Base-by-base conservation (phyloP, 257 asterid genomes). In the Pogostemon cablin region DNA sequence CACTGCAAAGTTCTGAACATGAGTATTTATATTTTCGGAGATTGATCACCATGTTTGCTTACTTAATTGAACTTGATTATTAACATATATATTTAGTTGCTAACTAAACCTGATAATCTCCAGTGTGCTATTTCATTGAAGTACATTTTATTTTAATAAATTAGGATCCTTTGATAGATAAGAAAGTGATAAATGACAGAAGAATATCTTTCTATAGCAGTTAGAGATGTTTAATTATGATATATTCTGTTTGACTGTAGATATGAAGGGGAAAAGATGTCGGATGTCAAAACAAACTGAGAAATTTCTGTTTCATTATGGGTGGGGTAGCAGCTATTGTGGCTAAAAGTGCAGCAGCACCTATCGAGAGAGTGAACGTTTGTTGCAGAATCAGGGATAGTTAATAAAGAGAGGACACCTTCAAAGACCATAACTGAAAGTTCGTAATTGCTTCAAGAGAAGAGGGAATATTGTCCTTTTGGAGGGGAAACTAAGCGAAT, bases 281-380 rank as follows among this genome's bases (percentile, higher is more conserved):
- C n/a, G 76, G 55, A 93, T 90, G 98, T 86, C 71, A 49, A 80
- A 76, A 20, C 58, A 71, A 11, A 66, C 89, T 4, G 96, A 93
- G 80, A 90, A 69, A 44, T 93, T 93, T 74, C 87, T 91, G 90
- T 79, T 93, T 93, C 63, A 37, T 88, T 17, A 88, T 93, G 86
- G 98, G 90, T 55, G 98, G 97, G 67, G 69, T 86, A 9, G 95
- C 96, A 54, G 98, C 96, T 37, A 60, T 87, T 70, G 62, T 84
- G 11, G 85, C 97, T 39, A 95, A 91, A 80, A 85, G 90, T 78
- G 87, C 86, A 41, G 95, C 98, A 10, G 98, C 99, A 3, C 99
- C 99, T 37, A 91, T 95, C 56, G 99, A 95, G 83, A 85, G 98
- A 79, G 99, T 88, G 84, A 95, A n/a, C n/a, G n/a, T n/a, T n/a